A percentile compares a stretch with the other conserved stretches of the same genome.
phyloP scores from a whole-genome alignment of 2,329 filamentous ascomycete genomes.

The Magnaporthiopsis poae region DNA sequence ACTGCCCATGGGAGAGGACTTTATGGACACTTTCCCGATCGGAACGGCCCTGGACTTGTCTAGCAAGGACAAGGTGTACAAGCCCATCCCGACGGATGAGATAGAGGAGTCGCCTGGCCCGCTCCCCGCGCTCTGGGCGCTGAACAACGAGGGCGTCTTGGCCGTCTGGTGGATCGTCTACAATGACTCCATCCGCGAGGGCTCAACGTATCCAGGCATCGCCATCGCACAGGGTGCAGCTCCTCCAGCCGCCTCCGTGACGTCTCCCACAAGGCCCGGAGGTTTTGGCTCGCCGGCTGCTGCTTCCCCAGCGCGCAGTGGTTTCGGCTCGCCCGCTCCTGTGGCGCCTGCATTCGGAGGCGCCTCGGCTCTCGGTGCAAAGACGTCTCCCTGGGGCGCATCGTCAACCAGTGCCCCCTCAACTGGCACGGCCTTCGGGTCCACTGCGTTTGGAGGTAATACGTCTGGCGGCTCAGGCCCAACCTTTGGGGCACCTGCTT shows the following conservation, averaged over 20 bases:
- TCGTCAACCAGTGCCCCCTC: slow-evolving; percentile 23
- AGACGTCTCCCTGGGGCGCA: slow-evolving; percentile 40
- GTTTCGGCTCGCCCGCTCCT: slow-evolving; percentile 32
- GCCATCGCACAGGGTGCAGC: slow-evolving; percentile 32
- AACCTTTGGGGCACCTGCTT: slow-evolving; percentile 30
- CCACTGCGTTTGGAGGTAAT: slow-evolving; percentile 31
- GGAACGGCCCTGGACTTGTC: slow-evolving; percentile 80
- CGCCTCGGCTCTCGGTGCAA: slow-evolving; percentile 38
- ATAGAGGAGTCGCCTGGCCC: slow-evolving; percentile 70
- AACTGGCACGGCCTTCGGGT: slow-evolving; percentile 33
- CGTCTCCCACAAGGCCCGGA: slow-evolving; percentile 16
- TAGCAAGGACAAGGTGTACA: slow-evolving; percentile 61
- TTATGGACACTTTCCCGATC: slow-evolving; percentile 65
- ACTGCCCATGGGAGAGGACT: slow-evolving; percentile 59
- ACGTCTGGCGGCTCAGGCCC: slow-evolving; percentile 13
- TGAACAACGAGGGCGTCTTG: slow-evolving; percentile 83
- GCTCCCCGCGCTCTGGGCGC: slow-evolving; percentile 69
- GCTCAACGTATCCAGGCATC: slow-evolving; percentile 64
- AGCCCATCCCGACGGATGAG: slow-evolving; percentile 68
- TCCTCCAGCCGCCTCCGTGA: slow-evolving; percentile 24
- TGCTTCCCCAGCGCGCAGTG: slow-evolving; percentile 19
- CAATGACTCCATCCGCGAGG: slow-evolving; percentile 69
- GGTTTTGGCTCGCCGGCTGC: slow-evolving; percentile 19
- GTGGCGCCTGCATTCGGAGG: slow-evolving; percentile 36
- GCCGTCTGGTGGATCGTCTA: slow-evolving; percentile 88